Evolutionary conservation across 306 rosid species (phyloP).

Genomic region (Mucuna pruriens): DNA sequence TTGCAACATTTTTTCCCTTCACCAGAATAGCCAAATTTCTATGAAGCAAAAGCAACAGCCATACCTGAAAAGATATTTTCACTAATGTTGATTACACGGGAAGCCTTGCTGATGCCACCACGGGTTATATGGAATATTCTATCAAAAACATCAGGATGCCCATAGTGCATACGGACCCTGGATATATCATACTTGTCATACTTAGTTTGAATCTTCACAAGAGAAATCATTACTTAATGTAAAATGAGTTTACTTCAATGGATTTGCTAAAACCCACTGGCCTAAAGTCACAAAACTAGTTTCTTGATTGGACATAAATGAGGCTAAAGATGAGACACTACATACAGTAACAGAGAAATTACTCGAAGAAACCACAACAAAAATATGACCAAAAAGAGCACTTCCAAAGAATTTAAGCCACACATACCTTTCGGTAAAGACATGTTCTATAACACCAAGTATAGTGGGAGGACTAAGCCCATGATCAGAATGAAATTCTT

Average conservation of each 20-base stretch:
- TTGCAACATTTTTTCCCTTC: background rate
- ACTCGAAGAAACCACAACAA: background rate
- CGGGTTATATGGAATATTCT: constrained; percentile 90
- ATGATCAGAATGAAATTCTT: too few species aligned
- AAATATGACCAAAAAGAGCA: background rate
- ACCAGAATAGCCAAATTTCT: background rate
- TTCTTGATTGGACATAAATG: constrained; percentile 89
- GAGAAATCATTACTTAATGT: too few species aligned
- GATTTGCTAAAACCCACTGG: too few species aligned
- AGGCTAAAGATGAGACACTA: constrained; percentile 93
- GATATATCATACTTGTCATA: too few species aligned
- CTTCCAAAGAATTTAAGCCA: background rate
- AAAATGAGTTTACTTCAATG: too few species aligned
- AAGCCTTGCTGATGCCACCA: constrained; percentile 96
- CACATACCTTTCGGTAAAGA: constrained; percentile 83
- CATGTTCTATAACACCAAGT: constrained; percentile 92
- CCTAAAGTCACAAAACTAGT: constrained; percentile 88
- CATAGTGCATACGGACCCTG: too few species aligned
- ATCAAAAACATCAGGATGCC: constrained; percentile 94
- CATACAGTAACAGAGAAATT: constrained; percentile 29
- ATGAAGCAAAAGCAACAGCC: constrained; percentile 13
- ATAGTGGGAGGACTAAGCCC: too few species aligned
- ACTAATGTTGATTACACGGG: constrained; percentile 87
- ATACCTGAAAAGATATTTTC: constrained; percentile 87
- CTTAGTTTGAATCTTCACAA: too few species aligned